phyloP scores from a whole-genome alignment of 805 yeast genomes.

The Myxozyma geophila region DNA sequence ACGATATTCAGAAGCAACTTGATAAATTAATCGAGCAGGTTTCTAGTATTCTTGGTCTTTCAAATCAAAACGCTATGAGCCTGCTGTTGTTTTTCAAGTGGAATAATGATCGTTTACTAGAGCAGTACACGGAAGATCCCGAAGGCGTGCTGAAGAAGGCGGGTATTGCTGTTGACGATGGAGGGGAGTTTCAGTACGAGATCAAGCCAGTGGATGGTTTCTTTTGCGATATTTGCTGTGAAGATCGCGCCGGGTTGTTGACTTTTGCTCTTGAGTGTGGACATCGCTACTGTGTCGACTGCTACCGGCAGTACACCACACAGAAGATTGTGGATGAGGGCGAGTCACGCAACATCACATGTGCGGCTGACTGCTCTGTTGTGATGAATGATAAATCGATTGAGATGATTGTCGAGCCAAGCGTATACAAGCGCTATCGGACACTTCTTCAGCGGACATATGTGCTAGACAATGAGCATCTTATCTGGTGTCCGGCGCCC shows the following conservation, averaged over 20 bases:
- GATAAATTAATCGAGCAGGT: slow-evolving; percentile 47
- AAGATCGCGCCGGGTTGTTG: slow-evolving; percentile 48
- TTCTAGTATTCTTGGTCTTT: slow-evolving; percentile 47
- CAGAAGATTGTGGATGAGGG: slow-evolving; percentile 48
- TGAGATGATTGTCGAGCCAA: slow-evolving; percentile 47
- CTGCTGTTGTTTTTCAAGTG: slow-evolving; percentile 58
- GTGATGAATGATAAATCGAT: slow-evolving; percentile 45
- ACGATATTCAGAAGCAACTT: slow-evolving; percentile 42
- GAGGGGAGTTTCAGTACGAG: slow-evolving; percentile 32
- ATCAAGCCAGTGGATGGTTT: slow-evolving; percentile 44
- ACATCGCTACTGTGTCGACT: slow-evolving; percentile 70
- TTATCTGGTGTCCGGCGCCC: slow-evolving; percentile 83
- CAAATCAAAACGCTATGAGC: slow-evolving; percentile 49
- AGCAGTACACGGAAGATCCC: slow-evolving; percentile 56
- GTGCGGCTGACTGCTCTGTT: slow-evolving; percentile 66
- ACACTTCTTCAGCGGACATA: slow-evolving; percentile 47
- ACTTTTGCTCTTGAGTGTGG: slow-evolving; percentile 65
- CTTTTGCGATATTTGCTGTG: slow-evolving; percentile 75
- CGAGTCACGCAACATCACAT: slow-evolving; percentile 53
- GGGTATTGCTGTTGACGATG: slow-evolving; percentile 42
- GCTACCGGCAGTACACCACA: slow-evolving; percentile 66
- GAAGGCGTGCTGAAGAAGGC: slow-evolving; percentile 45
- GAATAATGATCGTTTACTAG: slow-evolving; percentile 64
- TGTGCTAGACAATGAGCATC: slow-evolving; percentile 56
- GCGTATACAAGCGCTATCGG: slow-evolving; percentile 38